Evolutionary conservation across 768 basidiomycete genomes (phyloP).

Genomic region (Mycena kentingensis): DNA sequence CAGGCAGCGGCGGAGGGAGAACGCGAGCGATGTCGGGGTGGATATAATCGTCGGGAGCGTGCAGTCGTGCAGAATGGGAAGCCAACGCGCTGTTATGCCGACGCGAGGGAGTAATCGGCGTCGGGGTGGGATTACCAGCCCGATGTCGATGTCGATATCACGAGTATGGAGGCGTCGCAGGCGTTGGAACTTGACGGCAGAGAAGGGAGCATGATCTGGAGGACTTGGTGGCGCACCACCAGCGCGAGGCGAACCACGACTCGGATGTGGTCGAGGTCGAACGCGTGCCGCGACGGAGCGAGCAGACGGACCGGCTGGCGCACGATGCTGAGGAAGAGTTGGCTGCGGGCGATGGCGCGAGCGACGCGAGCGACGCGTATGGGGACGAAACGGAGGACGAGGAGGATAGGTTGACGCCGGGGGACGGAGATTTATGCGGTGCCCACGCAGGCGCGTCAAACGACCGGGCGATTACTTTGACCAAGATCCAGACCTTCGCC

Average conservation of each 20-base stretch:
- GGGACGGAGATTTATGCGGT: conserved; percentile 18
- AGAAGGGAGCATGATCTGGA: conserved; percentile 23
- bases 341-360: too few relatives aligned
- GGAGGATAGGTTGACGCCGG: conserved; percentile 11
- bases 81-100: conserved; percentile 51
- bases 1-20: conserved; percentile 50
- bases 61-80: conserved; percentile 51
- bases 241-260: conserved; percentile 42
- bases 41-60: conserved; percentile 73
- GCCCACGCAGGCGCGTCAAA: conserved; percentile 34
- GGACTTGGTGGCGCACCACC: conserved; percentile 35
- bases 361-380: conserved; percentile 20
- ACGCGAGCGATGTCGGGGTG: conserved; percentile 80
- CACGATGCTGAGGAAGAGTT: conserved; percentile 25
- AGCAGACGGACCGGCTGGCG: conserved; percentile 13
- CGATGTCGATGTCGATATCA: conserved; percentile 74
- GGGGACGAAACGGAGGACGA: conserved; percentile 14
- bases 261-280: conserved; percentile 54
- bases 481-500: conserved; percentile 72
- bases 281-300: conserved; percentile 43
- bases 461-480: conserved; percentile 72
- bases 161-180: conserved; percentile 71
- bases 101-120: conserved; percentile 34
- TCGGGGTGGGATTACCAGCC: conserved; percentile 31
- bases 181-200: conserved; percentile 56